These are phyloP conservation scores for Parascedosporium putredinis DNA, from an alignment of 2,329 filamentous ascomycete genomes.

Conservation along the genomic window DNA sequence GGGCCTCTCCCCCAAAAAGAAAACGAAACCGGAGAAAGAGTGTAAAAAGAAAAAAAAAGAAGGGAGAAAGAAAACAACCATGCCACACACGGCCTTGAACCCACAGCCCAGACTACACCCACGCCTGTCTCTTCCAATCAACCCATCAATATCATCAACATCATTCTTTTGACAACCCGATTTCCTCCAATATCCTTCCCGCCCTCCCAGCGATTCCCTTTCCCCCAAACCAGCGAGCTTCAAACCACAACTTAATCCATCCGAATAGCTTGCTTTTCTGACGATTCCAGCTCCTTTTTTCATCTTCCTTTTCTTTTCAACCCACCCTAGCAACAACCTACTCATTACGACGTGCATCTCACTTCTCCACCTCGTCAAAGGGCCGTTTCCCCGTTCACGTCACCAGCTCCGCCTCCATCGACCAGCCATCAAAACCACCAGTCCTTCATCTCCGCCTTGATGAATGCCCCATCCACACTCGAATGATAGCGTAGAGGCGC, in stretches of 20 bases:
- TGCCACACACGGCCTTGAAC: background rate
- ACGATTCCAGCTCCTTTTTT: too few relatives aligned
- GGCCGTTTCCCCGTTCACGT: conserved; percentile 17
- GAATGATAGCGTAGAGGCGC: conserved; percentile 6
- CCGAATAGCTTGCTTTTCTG: too few relatives aligned
- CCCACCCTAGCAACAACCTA: background rate
- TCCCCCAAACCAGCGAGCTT: background rate
- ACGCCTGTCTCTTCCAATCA: background rate
- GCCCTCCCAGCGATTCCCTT: background rate
- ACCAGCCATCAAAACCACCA: conserved; percentile 6
- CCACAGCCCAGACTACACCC: background rate
- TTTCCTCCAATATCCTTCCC: background rate
- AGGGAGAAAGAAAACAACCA: background rate
- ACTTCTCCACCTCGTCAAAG: conserved; percentile 15
- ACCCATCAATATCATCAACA: background rate
- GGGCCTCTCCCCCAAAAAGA: too few relatives aligned
- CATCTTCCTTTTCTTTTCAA: too few relatives aligned
- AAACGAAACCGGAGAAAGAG: background rate
- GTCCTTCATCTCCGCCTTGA: conserved; percentile 6
- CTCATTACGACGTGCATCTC: background rate
- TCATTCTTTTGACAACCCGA: background rate
- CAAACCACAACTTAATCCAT: too few relatives aligned
- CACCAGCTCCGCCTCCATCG: conserved; percentile 9
- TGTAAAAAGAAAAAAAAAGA: background rate
- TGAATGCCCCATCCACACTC: conserved; percentile 3